phyloP scores from a whole-genome alignment of 306 rosid genomes.

The Medicago arabica region DNA sequence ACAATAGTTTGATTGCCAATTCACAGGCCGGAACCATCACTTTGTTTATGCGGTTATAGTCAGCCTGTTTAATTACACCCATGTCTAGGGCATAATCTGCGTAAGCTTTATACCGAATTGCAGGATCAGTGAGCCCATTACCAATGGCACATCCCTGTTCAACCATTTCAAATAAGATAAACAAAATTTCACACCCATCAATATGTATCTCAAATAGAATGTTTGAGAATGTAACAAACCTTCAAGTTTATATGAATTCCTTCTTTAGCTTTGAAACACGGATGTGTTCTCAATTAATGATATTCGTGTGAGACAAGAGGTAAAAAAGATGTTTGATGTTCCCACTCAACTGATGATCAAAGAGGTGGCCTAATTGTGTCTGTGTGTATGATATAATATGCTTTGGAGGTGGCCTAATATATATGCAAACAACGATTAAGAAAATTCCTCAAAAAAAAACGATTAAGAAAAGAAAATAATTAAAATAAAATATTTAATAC shows the following conservation, averaged over 20 bases:
- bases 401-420: no score
- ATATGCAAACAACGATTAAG: no score
- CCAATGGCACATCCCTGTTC: conserved; percentile 97
- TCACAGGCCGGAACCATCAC: conserved; percentile 83
- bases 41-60: conserved; percentile 67
- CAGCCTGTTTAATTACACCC: conserved; percentile 73
- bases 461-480: no score
- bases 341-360: no score
- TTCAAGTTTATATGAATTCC: conserved; percentile 93
- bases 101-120: conserved; percentile 87
- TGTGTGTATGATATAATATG: no score
- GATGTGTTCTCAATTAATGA: no score
- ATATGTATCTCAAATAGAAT: neutral
- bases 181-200: conserved; percentile 16
- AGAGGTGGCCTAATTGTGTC: no score
- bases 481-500: no score
- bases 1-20: conserved; percentile 74
- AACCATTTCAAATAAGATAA: conserved; percentile 42
- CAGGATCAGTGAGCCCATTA: conserved; percentile 98
- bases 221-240: conserved; percentile 50
- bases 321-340: no score
- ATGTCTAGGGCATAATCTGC: conserved; percentile 87
- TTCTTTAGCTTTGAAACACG: conserved; percentile 90
- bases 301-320: no score
- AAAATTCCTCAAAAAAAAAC: no score